Conservation (phyloP, 257 asterid species). For the Solanum infundibuliforme region DNA sequence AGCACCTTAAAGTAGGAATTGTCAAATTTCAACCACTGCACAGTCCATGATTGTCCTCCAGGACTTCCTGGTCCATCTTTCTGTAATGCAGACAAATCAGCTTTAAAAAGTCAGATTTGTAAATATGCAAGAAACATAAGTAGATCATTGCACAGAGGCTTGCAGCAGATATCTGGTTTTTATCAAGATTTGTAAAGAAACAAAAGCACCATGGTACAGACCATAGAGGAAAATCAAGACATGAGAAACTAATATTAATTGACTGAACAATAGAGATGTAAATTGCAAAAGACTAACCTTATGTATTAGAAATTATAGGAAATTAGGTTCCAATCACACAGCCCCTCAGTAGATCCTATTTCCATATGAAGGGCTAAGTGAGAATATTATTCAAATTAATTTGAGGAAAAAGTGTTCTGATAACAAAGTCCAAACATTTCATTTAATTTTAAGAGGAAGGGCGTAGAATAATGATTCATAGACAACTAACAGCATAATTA, state of each 20-base stretch:
- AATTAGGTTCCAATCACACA: background rate
- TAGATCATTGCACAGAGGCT: background rate
- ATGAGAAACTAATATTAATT: background rate
- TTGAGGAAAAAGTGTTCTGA: background rate
- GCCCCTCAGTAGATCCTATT: background rate
- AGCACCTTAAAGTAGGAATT: constrained; percentile 88
- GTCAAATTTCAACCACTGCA: constrained; percentile 88
- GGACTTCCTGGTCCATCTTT: constrained; percentile 98
- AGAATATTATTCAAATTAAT: background rate
- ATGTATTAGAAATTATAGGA: background rate
- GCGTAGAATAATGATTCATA: background rate
- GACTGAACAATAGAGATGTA: background rate
- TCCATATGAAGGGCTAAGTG: background rate
- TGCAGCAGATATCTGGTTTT: background rate
- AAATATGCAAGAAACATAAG: background rate
- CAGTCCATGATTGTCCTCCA: constrained; percentile 99
- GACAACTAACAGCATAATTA: background rate
- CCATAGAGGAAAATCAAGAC: background rate
- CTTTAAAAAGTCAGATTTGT: background rate
- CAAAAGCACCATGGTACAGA: background rate
- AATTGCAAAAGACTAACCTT: background rate
- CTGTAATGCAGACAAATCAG: constrained; percentile 34
- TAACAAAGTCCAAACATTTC: background rate
- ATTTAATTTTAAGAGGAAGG: background rate
- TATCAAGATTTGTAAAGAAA: background rate